Base-by-base conservation (phyloP, 495 filamentous ascomycete genomes). In the Darksidea phi region DNA sequence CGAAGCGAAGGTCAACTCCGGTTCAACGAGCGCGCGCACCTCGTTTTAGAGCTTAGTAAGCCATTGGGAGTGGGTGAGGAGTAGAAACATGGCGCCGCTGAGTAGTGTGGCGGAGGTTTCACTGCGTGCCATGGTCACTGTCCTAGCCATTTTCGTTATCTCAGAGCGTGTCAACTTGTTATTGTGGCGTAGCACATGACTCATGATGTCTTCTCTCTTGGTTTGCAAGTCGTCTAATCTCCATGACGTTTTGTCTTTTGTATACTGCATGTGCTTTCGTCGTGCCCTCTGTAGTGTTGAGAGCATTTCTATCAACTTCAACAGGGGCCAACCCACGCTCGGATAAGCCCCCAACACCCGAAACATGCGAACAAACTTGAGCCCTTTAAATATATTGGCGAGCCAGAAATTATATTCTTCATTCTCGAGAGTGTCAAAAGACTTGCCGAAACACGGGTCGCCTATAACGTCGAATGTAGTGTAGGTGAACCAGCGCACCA, bases 71-170 rank as follows among this genome's bases (percentile, higher is more conserved):
- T 81, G 78, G 12, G 77, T 78, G 21, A 78, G 70, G 23, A 88
- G 79, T 66, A 87, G 86, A 76, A 82, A 87, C 28, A 88, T 66
- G 0, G 77, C 73, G 6, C 81, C 80, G 1, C 82, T 72, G 32
- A 87, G 67, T 10, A 82, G 79, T 4, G 57, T 54, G 1, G 57
- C 43, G 10, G 49, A 34, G 18, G 57, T 61, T 17, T 65, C 62
- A 25, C n/a, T 25, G 2, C 71, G 70, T 11, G 71, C 71, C 7
- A 71, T 59, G 51, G 71, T 71, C 0, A 72, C 25, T 0, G 57
- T 25, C 21, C 66, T 61, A 34, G 18, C 15, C 8, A 11, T 50
- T 26, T 38, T 32, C 46, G 21, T 38, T 13, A 51, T 59, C 32
- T 59, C 46, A 6, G 11, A 1, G 56, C 20, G 46, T 45, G 18